phyloP scores from a whole-genome alignment of 1,284 basidiomycete species.

The Heterobasidion annosum region DNA sequence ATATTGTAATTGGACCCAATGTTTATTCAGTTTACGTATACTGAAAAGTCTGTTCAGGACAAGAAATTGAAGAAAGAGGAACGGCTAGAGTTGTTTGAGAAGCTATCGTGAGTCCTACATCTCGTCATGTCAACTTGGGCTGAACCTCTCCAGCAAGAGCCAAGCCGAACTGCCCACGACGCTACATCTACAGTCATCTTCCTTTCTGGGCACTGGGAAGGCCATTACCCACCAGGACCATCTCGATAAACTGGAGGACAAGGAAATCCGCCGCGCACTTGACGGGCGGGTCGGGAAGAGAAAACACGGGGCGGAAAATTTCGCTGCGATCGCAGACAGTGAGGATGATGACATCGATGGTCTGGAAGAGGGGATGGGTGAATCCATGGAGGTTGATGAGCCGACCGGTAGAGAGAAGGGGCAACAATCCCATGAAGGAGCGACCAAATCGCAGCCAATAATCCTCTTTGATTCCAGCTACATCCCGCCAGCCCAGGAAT shows the following conservation, averaged over 20 bases:
- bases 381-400: conserved; percentile 6
- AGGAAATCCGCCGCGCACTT: conserved; percentile 43
- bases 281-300: conserved; percentile 41
- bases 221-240: conserved; percentile 48
- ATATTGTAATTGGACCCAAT: conserved; percentile 45
- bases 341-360: conserved; percentile 23
- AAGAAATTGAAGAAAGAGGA: conserved; percentile 86
- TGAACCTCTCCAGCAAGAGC: conserved; percentile 45
- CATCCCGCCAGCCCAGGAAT: neutral
- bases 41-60: conserved; percentile 35
- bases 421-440: conserved; percentile 5
- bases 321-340: conserved; percentile 23
- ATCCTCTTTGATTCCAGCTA: conserved; percentile 8
- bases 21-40: neutral
- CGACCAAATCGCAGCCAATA: conserved; percentile 16
- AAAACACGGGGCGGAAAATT: conserved; percentile 17
- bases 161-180: conserved; percentile 57
- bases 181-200: conserved; percentile 61
- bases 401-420: conserved; percentile 5
- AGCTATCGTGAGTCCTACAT: conserved; percentile 56
- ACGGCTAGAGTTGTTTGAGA: conserved; percentile 61
- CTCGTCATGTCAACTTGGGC: conserved; percentile 6
- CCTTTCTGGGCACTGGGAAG: conserved; percentile 70
- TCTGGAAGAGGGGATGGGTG: conserved; percentile 3
- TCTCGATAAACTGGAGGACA: conserved; percentile 51